Conservation (phyloP, 139 green algal species). For the Edaphochlamys debaryana region DNA sequence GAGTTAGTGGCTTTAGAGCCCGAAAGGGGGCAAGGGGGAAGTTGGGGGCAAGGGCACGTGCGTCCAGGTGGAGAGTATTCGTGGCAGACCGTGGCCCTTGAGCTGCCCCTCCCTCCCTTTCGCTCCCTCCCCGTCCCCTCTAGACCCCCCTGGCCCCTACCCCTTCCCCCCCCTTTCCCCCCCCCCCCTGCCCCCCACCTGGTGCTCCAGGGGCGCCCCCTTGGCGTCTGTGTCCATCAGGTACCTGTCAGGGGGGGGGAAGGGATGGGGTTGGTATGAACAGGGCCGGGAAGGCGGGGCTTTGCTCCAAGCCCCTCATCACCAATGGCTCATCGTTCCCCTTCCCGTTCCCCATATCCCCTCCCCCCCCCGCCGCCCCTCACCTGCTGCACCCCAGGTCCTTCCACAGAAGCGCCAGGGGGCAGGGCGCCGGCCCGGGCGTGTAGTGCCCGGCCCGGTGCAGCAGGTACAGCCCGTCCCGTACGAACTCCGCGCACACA, state of each 20-base stretch:
- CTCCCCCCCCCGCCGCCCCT: slow-evolving; percentile 37
- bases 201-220: slow-evolving; percentile 57
- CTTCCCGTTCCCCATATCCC: slow-evolving; percentile 14
- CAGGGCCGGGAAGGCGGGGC: too few relatives aligned
- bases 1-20: too few relatives aligned
- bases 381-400: slow-evolving; percentile 76
- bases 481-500: slow-evolving; percentile 65
- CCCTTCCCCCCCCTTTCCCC: too few relatives aligned
- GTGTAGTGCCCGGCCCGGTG: slow-evolving; percentile 84
- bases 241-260: slow-evolving; percentile 52
- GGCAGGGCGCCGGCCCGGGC: slow-evolving; percentile 56
- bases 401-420: slow-evolving; percentile 93
- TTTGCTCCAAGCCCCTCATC: too few relatives aligned
- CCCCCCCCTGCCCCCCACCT: slow-evolving; percentile 23
- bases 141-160: background rate
- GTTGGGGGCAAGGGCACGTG: too few relatives aligned
- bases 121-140: background rate
- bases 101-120: too few relatives aligned
- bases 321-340: background rate
- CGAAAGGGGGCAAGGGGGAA: too few relatives aligned
- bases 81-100: too few relatives aligned
- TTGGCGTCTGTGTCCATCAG: slow-evolving; percentile 75
- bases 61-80: too few relatives aligned
- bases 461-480: slow-evolving; percentile 86
- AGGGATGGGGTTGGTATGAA: background rate